phyloP scores from a whole-genome alignment of 192 early-diverging fungal species.

The Coemansia sp. region DNA sequence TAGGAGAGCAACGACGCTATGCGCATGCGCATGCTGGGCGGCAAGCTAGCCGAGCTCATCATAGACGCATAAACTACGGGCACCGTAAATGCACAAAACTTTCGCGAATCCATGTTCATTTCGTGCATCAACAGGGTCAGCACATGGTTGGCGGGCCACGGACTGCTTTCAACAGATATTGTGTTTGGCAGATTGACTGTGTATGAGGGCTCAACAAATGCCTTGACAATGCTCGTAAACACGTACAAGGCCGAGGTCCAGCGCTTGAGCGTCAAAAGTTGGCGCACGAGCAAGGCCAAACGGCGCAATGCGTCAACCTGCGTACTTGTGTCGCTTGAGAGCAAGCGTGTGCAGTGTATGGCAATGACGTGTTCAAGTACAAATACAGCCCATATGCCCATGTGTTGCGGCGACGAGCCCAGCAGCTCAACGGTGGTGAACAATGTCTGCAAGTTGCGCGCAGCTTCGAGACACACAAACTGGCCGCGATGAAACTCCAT shows the following conservation, averaged over 20 bases:
- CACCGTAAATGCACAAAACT: conserved; percentile 41
- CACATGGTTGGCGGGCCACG: conserved; percentile 30
- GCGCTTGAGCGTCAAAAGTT: conserved; percentile 23
- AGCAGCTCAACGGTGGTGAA: conserved; percentile 1
- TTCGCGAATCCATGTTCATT: conserved; percentile 22
- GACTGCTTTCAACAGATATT: conserved; percentile 12
- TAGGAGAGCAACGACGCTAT: conserved; percentile 31
- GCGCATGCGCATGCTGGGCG: conserved; percentile 33
- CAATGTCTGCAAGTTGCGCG: conserved; percentile 18
- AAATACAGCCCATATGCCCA: conserved; percentile 32
- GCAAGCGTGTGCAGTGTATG: conserved; percentile 16
- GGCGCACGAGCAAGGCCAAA: conserved; percentile 15
- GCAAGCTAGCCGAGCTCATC: conserved; percentile 12
- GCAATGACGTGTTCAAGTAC: conserved; percentile 26
- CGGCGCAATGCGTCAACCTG: conserved; percentile 25
- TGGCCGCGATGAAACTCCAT: conserved; percentile 19
- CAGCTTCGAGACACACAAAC: conserved; percentile 29
- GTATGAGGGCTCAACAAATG: conserved; percentile 14
- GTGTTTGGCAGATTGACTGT: neutral
- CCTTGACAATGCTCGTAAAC: conserved; percentile 36
- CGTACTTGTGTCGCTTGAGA: neutral
- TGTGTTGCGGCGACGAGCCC: conserved; percentile 3
- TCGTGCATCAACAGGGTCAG: conserved; percentile 42
- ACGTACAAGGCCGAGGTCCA: conserved; percentile 45
- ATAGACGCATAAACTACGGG: conserved; percentile 40